Percentiles rank a stretch among this genome's conserved stretches.
Evolutionary conservation across 2,329 filamentous ascomycete species (phyloP).

Genomic region (Waltergamsia citrina): DNA sequence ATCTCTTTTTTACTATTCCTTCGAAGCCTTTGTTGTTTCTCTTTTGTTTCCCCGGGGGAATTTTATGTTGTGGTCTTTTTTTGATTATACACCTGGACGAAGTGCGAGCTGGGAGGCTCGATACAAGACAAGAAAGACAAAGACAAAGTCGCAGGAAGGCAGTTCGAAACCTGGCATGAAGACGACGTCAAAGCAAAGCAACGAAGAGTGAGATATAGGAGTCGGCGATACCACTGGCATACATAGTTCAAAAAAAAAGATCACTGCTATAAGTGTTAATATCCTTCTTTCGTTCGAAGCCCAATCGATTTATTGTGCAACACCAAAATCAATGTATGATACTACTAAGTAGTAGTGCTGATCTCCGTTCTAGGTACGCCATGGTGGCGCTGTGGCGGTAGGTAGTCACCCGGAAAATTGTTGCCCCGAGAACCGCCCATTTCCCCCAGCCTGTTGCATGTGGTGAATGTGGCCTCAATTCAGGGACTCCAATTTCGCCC

Average conservation of each 20-base stretch:
- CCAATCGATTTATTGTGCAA: too few species aligned
- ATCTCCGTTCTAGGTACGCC: too few species aligned
- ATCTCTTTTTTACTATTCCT: background rate
- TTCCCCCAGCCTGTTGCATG: background rate
- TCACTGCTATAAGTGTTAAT: background rate
- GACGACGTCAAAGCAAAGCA: slow-evolving; percentile 4
- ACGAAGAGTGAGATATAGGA: slow-evolving; percentile 13
- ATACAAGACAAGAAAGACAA: background rate
- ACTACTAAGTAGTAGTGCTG: too few species aligned
- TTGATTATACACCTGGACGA: background rate
- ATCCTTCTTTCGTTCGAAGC: too few species aligned
- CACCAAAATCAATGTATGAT: too few species aligned
- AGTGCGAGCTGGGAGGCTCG: background rate
- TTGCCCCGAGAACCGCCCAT: background rate
- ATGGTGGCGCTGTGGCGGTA: too few species aligned
- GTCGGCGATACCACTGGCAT: slow-evolving; percentile 6
- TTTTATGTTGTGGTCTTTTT: background rate
- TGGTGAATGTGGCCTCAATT: slow-evolving; percentile 7
- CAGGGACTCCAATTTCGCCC: slow-evolving; percentile 5
- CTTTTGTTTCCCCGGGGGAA: background rate
- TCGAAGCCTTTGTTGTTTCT: background rate
- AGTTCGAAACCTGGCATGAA: background rate
- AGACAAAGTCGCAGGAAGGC: background rate
- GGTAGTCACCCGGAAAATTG: slow-evolving; percentile 1
- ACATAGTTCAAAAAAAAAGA: background rate